Conservation (phyloP, 139 green algal genomes). For the Pleodorina starrii region DNA sequence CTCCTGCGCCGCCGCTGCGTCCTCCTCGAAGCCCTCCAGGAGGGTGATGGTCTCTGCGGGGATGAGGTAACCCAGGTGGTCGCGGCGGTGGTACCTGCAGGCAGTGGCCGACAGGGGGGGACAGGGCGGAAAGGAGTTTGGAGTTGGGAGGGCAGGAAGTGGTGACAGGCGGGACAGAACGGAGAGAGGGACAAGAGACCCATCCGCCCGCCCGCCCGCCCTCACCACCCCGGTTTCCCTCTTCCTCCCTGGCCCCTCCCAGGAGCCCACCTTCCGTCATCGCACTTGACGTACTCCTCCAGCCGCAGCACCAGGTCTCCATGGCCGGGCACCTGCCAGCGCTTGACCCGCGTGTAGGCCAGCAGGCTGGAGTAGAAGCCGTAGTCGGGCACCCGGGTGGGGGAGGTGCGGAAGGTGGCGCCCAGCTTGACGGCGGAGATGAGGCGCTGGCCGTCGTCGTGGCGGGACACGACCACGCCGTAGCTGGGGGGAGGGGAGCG, state of each 20-base stretch:
- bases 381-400: constrained; percentile 67
- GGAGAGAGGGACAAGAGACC: neutral
- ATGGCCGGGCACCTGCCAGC: constrained; percentile 53
- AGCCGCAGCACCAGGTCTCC: constrained; percentile 61
- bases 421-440: constrained; percentile 59
- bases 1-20: constrained; percentile 19
- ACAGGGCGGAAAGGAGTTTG: neutral
- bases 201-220: neutral
- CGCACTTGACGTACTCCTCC: constrained; percentile 70
- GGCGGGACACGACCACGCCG: constrained; percentile 47
- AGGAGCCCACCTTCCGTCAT: constrained; percentile 64
- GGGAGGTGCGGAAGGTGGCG: constrained; percentile 56
- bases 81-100: constrained; percentile 65
- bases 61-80: constrained; percentile 72
- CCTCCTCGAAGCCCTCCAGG: constrained; percentile 72
- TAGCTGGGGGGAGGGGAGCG: constrained; percentile 53
- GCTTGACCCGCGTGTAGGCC: constrained; percentile 49
- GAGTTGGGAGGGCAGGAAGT: neutral
- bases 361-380: constrained; percentile 63
- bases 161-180: neutral
- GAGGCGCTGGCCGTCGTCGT: constrained; percentile 46
- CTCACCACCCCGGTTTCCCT: neutral
- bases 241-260: no score
- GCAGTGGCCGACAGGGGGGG: neutral
- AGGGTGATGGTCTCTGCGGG: constrained; percentile 67